phyloP scores from a whole-genome alignment of 1,139 yeast genomes.

The Candida dubliniensis region DNA sequence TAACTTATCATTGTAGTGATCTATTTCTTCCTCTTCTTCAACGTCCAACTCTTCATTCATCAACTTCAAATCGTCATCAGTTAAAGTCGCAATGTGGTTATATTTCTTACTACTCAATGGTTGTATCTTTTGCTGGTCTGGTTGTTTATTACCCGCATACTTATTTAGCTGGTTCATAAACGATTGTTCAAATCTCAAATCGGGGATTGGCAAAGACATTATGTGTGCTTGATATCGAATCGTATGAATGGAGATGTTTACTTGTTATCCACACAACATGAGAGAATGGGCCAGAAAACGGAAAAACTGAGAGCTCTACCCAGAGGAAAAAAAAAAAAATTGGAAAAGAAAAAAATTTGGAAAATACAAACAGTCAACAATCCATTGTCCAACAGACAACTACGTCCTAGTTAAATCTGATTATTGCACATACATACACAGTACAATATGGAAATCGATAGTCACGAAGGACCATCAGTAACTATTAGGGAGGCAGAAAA shows the following conservation, averaged over 20 bases:
- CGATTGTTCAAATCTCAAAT: constrained; percentile 63
- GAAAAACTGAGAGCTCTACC: too few relatives aligned
- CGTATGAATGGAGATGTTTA: neutral
- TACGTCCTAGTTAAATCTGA: neutral
- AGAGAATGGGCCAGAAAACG: too few relatives aligned
- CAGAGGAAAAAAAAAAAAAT: neutral
- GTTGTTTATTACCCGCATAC: constrained; percentile 26
- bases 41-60: constrained; percentile 24
- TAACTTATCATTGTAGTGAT: constrained; percentile 1
- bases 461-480: constrained; percentile 63
- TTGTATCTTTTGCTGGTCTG: constrained; percentile 2
- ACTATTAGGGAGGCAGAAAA: constrained; percentile 83
- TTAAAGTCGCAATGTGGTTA: constrained; percentile 14
- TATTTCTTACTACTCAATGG: neutral
- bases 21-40: constrained; percentile 22
- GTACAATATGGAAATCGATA: constrained; percentile 39
- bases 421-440: neutral
- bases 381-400: neutral
- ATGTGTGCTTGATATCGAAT: neutral
- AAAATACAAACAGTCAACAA: constrained; percentile 5
- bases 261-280: neutral
- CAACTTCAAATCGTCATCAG: constrained; percentile 26
- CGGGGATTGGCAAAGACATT: constrained; percentile 50
- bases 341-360: neutral
- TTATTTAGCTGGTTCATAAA: constrained; percentile 49